A percentile compares a stretch with the other conserved stretches of the same genome.
Evolutionary conservation across 352 stramenopile species (phyloP).

Genomic region (Globisporangium nunn): DNA sequence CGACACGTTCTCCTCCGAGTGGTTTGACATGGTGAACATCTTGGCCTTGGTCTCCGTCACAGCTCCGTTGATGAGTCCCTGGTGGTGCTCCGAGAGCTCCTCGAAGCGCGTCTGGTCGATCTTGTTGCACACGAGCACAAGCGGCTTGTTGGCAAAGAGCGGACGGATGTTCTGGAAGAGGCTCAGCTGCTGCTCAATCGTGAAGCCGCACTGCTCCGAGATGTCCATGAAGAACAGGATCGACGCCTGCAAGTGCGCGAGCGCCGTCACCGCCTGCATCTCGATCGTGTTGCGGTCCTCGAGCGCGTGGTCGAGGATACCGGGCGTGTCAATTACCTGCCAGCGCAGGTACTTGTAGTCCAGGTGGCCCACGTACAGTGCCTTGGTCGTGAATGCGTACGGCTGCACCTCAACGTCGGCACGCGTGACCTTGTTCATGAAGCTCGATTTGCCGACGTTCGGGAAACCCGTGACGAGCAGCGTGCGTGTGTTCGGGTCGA

Average conservation of each 20-base stretch:
- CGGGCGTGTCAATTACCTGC: constrained; percentile 99
- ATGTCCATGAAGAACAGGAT: constrained; percentile 99
- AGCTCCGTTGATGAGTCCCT: constrained; percentile 72
- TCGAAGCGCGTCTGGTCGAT: constrained; percentile 96
- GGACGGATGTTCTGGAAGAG: constrained; percentile 98
- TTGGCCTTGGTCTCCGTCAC: constrained; percentile 79
- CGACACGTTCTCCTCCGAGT: constrained; percentile 96
- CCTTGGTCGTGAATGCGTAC: constrained; percentile 99
- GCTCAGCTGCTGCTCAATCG: constrained; percentile 96
- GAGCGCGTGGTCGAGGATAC: constrained; percentile 98
- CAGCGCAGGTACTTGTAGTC: constrained; percentile 99
- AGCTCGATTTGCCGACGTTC: constrained; percentile 99
- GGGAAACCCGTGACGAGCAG: constrained; percentile 98
- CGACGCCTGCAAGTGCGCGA: constrained; percentile 98
- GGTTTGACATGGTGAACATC: constrained; percentile 98
- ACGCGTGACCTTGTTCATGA: constrained; percentile 99
- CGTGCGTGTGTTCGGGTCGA: constrained; percentile 98
- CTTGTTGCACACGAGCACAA: constrained; percentile 99
- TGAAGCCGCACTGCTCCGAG: constrained; percentile 98
- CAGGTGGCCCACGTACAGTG: constrained; percentile 98
- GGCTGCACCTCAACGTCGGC: constrained; percentile 99
- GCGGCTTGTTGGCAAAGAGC: constrained; percentile 98
- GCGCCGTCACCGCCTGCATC: constrained; percentile 99
- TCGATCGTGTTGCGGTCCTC: constrained; percentile 99
- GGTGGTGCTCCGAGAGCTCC: constrained; percentile 67